Percentiles rank a stretch among this genome's conserved stretches.
These are phyloP conservation scores for Parmelia sp. DNA, from an alignment of 495 filamentous ascomycete genomes.

Conservation along the genomic window DNA sequence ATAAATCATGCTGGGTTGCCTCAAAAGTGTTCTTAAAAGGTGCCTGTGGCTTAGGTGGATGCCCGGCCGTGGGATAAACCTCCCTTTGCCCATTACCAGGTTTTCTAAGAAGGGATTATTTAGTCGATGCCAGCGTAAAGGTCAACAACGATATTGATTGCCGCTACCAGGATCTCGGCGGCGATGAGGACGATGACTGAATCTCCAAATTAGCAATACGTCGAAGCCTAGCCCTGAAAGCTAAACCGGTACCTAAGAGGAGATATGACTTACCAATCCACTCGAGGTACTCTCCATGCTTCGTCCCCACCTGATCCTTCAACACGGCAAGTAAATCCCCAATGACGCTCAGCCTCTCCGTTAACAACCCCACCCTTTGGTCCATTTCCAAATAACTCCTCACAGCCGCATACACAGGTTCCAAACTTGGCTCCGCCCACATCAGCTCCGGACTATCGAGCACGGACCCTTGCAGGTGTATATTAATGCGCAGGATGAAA, in stretches of 20 bases:
- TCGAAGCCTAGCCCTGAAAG: background rate
- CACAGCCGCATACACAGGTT: constrained; percentile 91
- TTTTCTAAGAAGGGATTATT: background rate
- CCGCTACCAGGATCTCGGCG: constrained; percentile 90
- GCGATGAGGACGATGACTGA: constrained; percentile 93
- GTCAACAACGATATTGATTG: constrained; percentile 93
- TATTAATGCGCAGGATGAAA: constrained; percentile 94
- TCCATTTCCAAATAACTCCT: constrained; percentile 96
- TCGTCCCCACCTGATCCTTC: constrained; percentile 92
- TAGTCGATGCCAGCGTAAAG: constrained; percentile 78
- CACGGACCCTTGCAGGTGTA: constrained; percentile 93
- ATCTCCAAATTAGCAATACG: constrained; percentile 4
- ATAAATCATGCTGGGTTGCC: background rate
- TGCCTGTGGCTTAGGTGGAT: too few species aligned
- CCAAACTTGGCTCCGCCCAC: constrained; percentile 95
- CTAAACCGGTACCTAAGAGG: background rate
- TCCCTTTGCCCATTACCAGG: background rate
- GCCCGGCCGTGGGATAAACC: background rate
- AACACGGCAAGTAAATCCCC: constrained; percentile 88
- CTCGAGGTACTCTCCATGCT: constrained; percentile 91
- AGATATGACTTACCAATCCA: constrained; percentile 70
- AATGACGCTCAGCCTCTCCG: constrained; percentile 86
- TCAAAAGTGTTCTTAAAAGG: too few species aligned
- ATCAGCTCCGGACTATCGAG: constrained; percentile 97
- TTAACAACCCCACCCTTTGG: constrained; percentile 83